phyloP scores from a whole-genome alignment of 306 rosid genomes.

The Trichosanthes cucumerina region DNA sequence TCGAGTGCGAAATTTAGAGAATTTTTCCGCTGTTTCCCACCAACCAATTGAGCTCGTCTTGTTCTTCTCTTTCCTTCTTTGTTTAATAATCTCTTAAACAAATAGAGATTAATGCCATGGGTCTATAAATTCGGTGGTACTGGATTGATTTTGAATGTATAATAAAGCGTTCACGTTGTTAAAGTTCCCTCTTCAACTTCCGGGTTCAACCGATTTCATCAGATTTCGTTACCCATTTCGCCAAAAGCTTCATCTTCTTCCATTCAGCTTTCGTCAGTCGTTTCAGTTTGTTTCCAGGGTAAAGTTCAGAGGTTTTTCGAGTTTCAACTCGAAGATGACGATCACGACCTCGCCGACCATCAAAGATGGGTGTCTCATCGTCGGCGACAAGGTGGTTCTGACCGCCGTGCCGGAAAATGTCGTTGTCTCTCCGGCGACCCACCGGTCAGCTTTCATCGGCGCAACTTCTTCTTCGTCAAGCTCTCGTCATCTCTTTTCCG shows the following conservation, averaged over 20 bases:
- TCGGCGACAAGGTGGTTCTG: constrained; percentile 31
- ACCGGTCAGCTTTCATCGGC: constrained; percentile 46
- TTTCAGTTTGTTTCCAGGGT: neutral
- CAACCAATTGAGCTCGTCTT: constrained; percentile 10
- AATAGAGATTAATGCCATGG: neutral
- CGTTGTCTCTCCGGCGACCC: constrained; percentile 23
- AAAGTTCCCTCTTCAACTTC: neutral
- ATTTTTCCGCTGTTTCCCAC: neutral
- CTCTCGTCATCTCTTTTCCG: constrained; percentile 44
- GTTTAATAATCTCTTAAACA: neutral
- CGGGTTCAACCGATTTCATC: neutral
- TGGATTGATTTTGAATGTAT: neutral
- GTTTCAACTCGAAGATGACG: constrained; percentile 27
- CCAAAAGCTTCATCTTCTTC: neutral
- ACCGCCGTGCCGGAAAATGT: constrained; percentile 42
- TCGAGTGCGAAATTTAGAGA: neutral
- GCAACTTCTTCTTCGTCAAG: constrained; percentile 28
- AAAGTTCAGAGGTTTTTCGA: neutral
- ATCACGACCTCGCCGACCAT: constrained; percentile 31
- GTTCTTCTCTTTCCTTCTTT: neutral
- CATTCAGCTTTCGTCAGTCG: neutral
- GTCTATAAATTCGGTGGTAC: neutral
- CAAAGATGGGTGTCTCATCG: constrained; percentile 32
- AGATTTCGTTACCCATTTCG: neutral
- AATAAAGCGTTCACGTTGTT: neutral